Evolutionary conservation across 805 yeast species (phyloP).

Genomic region (Cyberlindnera mississippiensis): DNA sequence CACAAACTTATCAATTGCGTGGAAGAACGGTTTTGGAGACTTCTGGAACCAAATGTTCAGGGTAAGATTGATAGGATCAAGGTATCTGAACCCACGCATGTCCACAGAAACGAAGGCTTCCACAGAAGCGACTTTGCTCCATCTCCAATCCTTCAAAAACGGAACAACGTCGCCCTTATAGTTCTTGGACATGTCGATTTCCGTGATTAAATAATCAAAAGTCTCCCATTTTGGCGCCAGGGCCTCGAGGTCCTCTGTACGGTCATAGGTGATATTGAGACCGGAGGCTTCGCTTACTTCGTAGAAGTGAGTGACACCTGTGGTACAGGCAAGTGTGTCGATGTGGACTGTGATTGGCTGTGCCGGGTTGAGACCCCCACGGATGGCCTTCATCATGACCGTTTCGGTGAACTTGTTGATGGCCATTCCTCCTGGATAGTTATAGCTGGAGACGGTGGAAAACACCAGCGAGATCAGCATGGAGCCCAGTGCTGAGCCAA

Average conservation of each 20-base stretch:
- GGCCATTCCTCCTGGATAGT: conserved; percentile 91
- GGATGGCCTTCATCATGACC: conserved; percentile 23
- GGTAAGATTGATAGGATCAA: conserved; percentile 12
- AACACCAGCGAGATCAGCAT: conserved; percentile 43
- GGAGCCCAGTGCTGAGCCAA: conserved; percentile 33
- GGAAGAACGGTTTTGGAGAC: conserved; percentile 16
- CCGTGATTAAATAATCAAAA: conserved; percentile 50
- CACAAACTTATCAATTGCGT: conserved; percentile 13
- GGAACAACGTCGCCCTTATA: conserved; percentile 20
- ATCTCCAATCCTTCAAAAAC: conserved; percentile 30
- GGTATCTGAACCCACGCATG: conserved; percentile 11
- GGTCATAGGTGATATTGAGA: conserved; percentile 55
- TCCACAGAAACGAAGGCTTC: conserved; percentile 41
- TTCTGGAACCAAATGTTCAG: conserved; percentile 5
- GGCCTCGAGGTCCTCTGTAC: conserved; percentile 51
- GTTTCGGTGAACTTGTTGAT: conserved; percentile 47
- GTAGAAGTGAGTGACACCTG: conserved; percentile 77
- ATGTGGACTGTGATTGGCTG: conserved; percentile 51
- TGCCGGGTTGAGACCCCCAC: conserved; percentile 14
- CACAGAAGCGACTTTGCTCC: conserved; percentile 41
- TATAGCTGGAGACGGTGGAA: conserved; percentile 61
- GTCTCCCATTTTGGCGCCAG: conserved; percentile 41
- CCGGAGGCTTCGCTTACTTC: conserved; percentile 40
- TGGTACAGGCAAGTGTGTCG: conserved; percentile 81
- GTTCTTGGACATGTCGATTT: conserved; percentile 15